Evolutionary conservation across 306 rosid species (phyloP), one percentile per base, ranked within the genome.

Genomic region (Sophora flavescens): DNA sequence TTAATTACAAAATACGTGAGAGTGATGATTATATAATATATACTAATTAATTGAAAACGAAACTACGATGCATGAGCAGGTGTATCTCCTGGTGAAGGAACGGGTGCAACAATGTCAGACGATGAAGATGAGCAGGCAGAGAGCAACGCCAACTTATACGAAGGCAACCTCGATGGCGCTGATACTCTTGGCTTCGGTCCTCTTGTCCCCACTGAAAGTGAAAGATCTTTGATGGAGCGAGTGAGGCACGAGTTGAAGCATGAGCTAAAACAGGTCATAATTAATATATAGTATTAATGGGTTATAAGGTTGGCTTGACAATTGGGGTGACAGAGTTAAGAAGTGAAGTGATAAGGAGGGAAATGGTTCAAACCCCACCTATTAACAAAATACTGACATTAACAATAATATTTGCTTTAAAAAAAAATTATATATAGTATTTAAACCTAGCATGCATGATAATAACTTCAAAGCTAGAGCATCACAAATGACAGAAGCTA

Each of bases 31-130:
- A 6, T 16, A 16, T 10, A 30, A 6, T 16, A 16, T 10, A 30
- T 30, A 30, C 32, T 30, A n/a, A n/a, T n/a, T 30, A 30, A 30
- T 15, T 8, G 8, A 6, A 10, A 6, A 52, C 17, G 4, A 56
- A 17, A 63, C 6, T 26, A 26, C 14, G 63, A 39, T 82, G 70
- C 6, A 6, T 52, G 36, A 30, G 58, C 86, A 90, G 98, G 96
- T 72, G 93, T 89, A 36, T 89, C 97, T 12, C 88, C 96, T 4
- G 96, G 91, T 9, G 96, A 90, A 79, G 95, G 97, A 74, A 89
- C 95, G 15, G 98, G 98, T n/a, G 97, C 93, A 75, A 94, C 98
- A 80, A 94, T 92, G 98, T 94, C 98, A 0, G 97, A 94, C 32
- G 95, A 88, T 63, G 94, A 89, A 60, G 98, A 94, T 22, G 97